These are phyloP conservation scores for Colletotrichum higginsianum DNA, from an alignment of 2,329 filamentous ascomycete species.

Conservation along the genomic window DNA sequence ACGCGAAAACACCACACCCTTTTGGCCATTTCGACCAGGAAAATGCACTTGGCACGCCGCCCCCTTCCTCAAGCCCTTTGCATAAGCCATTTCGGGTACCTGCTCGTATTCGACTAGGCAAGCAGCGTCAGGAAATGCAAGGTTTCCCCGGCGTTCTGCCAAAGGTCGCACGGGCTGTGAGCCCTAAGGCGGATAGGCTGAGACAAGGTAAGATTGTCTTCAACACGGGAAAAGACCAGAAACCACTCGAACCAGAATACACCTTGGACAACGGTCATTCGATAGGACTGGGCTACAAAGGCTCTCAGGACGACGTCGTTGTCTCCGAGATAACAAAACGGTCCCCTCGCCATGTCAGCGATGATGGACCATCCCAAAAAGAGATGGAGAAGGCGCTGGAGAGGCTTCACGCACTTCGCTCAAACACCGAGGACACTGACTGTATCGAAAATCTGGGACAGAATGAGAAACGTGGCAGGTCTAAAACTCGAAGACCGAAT, in stretches of 20 bases:
- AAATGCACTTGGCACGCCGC: constrained; percentile 24
- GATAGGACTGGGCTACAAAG: neutral
- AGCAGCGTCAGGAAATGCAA: neutral
- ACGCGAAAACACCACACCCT: constrained; percentile 13
- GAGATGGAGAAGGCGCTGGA: constrained; percentile 20
- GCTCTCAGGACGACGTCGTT: neutral
- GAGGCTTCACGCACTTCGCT: constrained; percentile 28
- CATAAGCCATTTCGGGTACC: constrained; percentile 18
- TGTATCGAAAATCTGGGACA: neutral
- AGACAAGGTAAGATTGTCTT: constrained; percentile 17
- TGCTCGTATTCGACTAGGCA: neutral
- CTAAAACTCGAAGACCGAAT: neutral
- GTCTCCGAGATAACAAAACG: neutral
- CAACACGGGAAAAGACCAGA: neutral
- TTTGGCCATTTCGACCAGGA: neutral
- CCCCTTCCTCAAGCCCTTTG: constrained; percentile 30
- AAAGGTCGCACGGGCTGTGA: neutral
- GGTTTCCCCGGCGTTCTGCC: neutral
- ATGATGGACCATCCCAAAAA: neutral
- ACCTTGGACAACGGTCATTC: neutral
- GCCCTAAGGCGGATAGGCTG: neutral
- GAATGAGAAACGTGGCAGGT: constrained; percentile 15
- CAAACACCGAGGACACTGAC: neutral
- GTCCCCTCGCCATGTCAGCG: neutral
- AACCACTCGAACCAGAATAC: neutral